Evolutionary conservation across 164 flowering plant genomes (phyloP).

Genomic region (Saururus chinensis): DNA sequence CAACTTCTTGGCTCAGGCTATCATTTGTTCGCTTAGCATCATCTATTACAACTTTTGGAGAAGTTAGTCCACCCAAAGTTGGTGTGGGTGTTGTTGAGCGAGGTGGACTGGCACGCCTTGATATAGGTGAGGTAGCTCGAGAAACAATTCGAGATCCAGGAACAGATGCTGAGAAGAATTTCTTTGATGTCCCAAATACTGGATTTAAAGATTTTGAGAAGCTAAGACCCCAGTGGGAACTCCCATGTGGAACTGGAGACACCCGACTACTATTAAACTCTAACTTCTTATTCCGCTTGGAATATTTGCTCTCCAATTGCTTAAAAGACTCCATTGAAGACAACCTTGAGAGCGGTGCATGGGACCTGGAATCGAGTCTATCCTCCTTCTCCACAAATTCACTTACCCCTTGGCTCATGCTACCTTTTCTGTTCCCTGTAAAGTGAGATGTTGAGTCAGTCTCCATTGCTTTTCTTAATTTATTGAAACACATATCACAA

Average conservation of each 20-base stretch:
- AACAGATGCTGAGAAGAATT: conserved; percentile 95
- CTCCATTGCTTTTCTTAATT: conserved; percentile 65
- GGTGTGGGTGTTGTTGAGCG: conserved; percentile 98
- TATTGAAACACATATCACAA: conserved; percentile 76
- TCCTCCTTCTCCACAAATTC: conserved; percentile 65
- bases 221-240: conserved; percentile 81
- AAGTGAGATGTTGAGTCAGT: conserved; percentile 60
- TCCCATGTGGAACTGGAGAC: conserved; percentile 80
- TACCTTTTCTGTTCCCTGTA: conserved; percentile 59
- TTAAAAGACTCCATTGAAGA: conserved; percentile 75
- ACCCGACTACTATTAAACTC: conserved; percentile 91
- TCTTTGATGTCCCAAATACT: conserved; percentile 90
- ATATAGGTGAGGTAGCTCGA: conserved; percentile 95
- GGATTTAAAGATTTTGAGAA: conserved; percentile 85
- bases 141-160: conserved; percentile 98
- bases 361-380: conserved; percentile 58
- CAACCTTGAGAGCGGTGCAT: conserved; percentile 55
- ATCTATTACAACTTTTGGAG: conserved; percentile 66
- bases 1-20: conserved; percentile 67
- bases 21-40: conserved; percentile 70
- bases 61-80: conserved; percentile 71
- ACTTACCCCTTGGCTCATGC: conserved; percentile 39
- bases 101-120: conserved; percentile 91
- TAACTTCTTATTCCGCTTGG: conserved; percentile 76
- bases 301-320: conserved; percentile 52